phyloP scores from a whole-genome alignment of 371 early-diverging fungal species.

The Conidiobolus incongruus region DNA sequence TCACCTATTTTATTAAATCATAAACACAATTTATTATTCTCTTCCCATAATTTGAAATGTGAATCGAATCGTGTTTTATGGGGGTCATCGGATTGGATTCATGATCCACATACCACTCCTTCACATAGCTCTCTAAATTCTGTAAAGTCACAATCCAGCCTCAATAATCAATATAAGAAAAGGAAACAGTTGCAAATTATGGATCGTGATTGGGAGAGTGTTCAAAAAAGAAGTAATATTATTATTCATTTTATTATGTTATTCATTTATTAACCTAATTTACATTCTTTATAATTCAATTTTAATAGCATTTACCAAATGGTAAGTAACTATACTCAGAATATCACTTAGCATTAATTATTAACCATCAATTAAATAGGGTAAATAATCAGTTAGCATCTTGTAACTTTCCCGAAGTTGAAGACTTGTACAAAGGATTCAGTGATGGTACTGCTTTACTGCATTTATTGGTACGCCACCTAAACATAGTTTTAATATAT shows the following conservation, averaged over 20 bases:
- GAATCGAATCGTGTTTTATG: too few relatives aligned
- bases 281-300: not conserved
- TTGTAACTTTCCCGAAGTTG: constrained; percentile 30
- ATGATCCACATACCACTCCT: too few relatives aligned
- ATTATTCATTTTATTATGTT: not conserved
- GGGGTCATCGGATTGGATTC: too few relatives aligned
- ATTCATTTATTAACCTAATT: not conserved
- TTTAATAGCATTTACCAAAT: constrained; percentile 64
- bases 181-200: too few relatives aligned
- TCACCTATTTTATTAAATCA: too few relatives aligned
- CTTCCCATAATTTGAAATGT: too few relatives aligned
- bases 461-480: constrained; percentile 62
- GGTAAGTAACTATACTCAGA: constrained; percentile 15
- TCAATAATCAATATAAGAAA: too few relatives aligned
- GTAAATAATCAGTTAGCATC: constrained; percentile 71
- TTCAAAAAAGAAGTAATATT: constrained; percentile 4
- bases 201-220: constrained; percentile 1
- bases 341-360: not conserved
- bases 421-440: constrained; percentile 41
- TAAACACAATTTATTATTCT: too few relatives aligned
- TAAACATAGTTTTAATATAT: not conserved
- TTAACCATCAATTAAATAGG: constrained; percentile 25
- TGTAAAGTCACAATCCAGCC: too few relatives aligned
- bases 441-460: constrained; percentile 69
- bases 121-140: too few relatives aligned